Conservation (phyloP, 202 grass and related monocot genomes). For the Elaeis oleifera region DNA sequence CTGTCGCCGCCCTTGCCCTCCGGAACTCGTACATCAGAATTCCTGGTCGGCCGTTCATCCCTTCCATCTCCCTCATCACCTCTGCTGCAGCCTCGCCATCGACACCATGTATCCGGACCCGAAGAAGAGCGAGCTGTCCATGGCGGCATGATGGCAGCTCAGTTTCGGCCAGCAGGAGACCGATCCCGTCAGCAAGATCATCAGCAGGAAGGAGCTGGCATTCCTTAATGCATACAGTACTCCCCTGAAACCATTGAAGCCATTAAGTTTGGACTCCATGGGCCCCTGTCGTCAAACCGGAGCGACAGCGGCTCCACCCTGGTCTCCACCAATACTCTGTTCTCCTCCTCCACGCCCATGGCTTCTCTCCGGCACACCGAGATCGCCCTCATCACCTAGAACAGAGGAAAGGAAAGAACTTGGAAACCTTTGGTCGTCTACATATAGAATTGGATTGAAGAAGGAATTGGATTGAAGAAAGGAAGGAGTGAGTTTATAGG, state of each 20-base stretch:
- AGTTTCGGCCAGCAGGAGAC: slow-evolving; percentile 23
- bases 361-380: slow-evolving; percentile 66
- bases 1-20: slow-evolving; percentile 45
- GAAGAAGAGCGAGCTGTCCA: slow-evolving; percentile 2
- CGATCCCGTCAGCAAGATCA: slow-evolving; percentile 51
- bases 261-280: slow-evolving; percentile 47
- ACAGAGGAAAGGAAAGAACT: slow-evolving; percentile 4
- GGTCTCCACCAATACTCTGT: slow-evolving; percentile 49
- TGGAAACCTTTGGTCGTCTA: not conserved
- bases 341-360: slow-evolving; percentile 70
- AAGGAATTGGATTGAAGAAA: not conserved
- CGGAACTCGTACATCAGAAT: slow-evolving; percentile 81
- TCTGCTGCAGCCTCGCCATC: slow-evolving; percentile 70
- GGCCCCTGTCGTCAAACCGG: slow-evolving; percentile 52
- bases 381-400: slow-evolving; percentile 58
- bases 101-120: slow-evolving; percentile 48
- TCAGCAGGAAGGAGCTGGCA: slow-evolving; percentile 77
- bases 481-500: not conserved
- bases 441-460: not conserved
- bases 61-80: slow-evolving; percentile 54
- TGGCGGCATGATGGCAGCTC: not conserved
- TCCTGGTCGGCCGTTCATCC: slow-evolving; percentile 13
- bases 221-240: slow-evolving; percentile 78
- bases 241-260: slow-evolving; percentile 96
- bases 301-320: slow-evolving; percentile 69